A percentile compares a stretch with the other conserved stretches of the same genome.
These are phyloP conservation scores for Trichomonas gallinae DNA, from an alignment of 208 protist genomes.

Conservation along the genomic window DNA sequence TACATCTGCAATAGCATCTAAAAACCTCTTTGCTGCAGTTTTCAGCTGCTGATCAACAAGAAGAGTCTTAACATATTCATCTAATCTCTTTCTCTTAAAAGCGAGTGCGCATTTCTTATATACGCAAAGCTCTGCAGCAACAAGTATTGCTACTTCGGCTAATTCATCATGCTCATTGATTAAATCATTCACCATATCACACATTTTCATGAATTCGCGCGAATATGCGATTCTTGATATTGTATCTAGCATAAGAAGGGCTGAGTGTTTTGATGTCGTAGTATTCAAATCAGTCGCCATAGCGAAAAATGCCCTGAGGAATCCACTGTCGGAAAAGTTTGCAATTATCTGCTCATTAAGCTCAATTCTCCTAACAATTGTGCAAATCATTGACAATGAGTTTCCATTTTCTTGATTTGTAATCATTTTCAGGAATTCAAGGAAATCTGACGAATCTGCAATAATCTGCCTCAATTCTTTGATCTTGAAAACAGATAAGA, in stretches of 20 bases:
- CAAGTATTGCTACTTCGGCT: background rate
- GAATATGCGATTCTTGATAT: background rate
- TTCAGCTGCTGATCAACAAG: background rate
- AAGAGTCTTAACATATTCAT: background rate
- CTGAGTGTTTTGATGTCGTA: background rate
- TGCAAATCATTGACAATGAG: background rate
- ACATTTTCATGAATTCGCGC: background rate
- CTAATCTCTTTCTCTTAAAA: background rate
- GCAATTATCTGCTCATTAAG: background rate
- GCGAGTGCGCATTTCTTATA: background rate
- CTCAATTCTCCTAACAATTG: background rate
- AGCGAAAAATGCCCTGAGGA: background rate
- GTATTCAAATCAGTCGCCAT: background rate
- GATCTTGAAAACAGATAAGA: background rate
- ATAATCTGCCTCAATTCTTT: background rate
- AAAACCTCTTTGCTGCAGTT: background rate
- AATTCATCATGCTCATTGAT: background rate
- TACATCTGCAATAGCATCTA: background rate
- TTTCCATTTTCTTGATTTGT: background rate
- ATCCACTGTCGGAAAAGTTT: background rate
- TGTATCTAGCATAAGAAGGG: background rate
- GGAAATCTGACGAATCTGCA: background rate
- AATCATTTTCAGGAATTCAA: background rate
- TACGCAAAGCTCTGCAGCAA: background rate
- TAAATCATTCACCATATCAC: background rate